These are phyloP conservation scores for Neocatenulostroma microsporum DNA, from an alignment of 2,329 filamentous ascomycete species.

Conservation along the genomic window DNA sequence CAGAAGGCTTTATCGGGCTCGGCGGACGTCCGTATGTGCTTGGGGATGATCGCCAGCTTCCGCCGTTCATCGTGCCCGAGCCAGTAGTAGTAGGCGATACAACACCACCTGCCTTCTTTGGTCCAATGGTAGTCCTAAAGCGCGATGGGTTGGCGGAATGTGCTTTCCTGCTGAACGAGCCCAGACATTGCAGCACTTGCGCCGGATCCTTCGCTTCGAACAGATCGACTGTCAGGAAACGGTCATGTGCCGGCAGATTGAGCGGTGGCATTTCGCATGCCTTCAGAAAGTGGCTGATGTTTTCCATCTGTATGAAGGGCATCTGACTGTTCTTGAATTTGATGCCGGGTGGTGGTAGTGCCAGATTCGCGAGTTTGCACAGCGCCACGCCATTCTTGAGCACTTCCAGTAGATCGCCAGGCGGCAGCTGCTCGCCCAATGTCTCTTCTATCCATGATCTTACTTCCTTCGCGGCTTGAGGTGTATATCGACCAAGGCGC, in stretches of 20 bases:
- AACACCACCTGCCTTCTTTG: conserved; percentile 52
- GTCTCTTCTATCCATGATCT: conserved; percentile 77
- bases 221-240: conserved; percentile 93
- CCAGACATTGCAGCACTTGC: conserved; percentile 87
- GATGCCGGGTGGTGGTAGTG: conserved; percentile 68
- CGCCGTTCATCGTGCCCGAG: conserved; percentile 12
- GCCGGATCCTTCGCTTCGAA: conserved; percentile 94
- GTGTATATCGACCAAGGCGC: conserved; percentile 89
- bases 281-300: conserved; percentile 90
- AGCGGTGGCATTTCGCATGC: conserved; percentile 80
- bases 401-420: conserved; percentile 70
- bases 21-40: conserved; percentile 14
- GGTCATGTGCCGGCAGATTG: conserved; percentile 84
- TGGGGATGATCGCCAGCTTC: conserved; percentile 6
- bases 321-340: conserved; percentile 87
- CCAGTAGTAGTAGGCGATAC: conserved; percentile 17
- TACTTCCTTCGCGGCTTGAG: conserved; percentile 77
- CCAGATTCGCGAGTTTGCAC: conserved; percentile 87
- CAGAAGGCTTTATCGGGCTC: conserved; percentile 23
- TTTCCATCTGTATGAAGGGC: conserved; percentile 99
- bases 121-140: conserved; percentile 71
- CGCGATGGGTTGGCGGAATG: conserved; percentile 62
- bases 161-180: conserved; percentile 83
- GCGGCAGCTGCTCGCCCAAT: conserved; percentile 63
- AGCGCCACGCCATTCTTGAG: conserved; percentile 87